A percentile compares a stretch with the other conserved stretches of the same genome.
Evolutionary conservation across 371 early-diverging fungal species (phyloP).

Genomic region (Lichtheimia ramosa): DNA sequence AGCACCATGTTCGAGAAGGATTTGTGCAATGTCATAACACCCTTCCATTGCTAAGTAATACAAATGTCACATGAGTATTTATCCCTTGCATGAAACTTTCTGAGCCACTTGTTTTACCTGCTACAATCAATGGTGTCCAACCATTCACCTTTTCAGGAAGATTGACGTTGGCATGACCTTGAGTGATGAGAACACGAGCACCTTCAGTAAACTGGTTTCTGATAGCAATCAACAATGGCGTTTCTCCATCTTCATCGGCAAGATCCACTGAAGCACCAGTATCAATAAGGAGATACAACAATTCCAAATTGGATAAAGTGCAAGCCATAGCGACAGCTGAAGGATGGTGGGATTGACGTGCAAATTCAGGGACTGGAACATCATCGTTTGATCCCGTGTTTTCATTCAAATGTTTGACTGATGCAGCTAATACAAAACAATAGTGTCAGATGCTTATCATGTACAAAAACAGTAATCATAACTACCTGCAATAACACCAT

Average conservation of each 20-base stretch:
- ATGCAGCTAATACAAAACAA: not conserved
- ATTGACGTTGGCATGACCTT: conserved; percentile 36
- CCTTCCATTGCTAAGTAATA: conserved; percentile 60
- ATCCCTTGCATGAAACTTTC: not conserved
- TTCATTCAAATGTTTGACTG: not conserved
- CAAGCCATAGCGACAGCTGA: conserved; percentile 61
- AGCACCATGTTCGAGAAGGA: conserved; percentile 56
- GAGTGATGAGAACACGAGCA: conserved; percentile 44
- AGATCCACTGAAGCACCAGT: conserved; percentile 55
- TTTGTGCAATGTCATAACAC: conserved; percentile 45
- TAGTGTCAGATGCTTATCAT: not conserved
- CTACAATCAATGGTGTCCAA: conserved; percentile 67
- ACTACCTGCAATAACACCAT: conserved; percentile 35
- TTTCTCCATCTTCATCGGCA: conserved; percentile 67
- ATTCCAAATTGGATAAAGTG: conserved; percentile 46
- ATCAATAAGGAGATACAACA: conserved; percentile 49
- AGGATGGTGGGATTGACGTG: conserved; percentile 34
- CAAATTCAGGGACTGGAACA: conserved; percentile 33
- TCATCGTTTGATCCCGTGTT: not conserved
- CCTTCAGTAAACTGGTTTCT: conserved; percentile 54
- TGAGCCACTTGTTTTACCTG: conserved; percentile 31
- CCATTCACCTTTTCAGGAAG: conserved; percentile 47
- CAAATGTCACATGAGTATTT: not conserved
- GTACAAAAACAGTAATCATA: not conserved
- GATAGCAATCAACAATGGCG: conserved; percentile 59